Evolutionary conservation across 2,329 filamentous ascomycete species (phyloP).

Genomic region (Calonectria montana): DNA sequence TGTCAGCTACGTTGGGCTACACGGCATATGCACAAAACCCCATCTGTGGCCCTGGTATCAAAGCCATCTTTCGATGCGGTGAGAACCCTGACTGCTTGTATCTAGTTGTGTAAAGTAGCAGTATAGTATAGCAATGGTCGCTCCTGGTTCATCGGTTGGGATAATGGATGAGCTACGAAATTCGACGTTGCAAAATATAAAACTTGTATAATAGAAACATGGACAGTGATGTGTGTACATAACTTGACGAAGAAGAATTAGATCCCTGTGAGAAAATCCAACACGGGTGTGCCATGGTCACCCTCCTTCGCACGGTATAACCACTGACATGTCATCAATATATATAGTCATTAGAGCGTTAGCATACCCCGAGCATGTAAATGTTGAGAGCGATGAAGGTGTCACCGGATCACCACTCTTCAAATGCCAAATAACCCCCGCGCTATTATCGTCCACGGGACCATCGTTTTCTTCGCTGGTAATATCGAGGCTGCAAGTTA

Average conservation of each 20-base stretch:
- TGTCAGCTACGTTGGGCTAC: slow-evolving; percentile 25
- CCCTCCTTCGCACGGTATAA: too few species aligned
- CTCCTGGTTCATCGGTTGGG: background rate
- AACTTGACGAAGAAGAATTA: background rate
- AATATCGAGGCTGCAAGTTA: too few species aligned
- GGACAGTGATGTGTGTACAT: background rate
- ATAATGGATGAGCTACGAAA: background rate
- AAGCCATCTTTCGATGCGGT: slow-evolving; percentile 27
- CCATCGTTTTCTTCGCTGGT: too few species aligned
- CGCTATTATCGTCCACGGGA: too few species aligned
- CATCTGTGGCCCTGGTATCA: slow-evolving; percentile 7
- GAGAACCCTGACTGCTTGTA: slow-evolving; percentile 11
- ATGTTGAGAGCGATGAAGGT: too few species aligned
- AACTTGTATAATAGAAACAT: background rate
- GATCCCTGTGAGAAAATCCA: background rate
- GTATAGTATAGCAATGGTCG: slow-evolving; percentile 24
- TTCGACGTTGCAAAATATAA: background rate
- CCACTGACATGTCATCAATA: too few species aligned
- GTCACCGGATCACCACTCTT: too few species aligned
- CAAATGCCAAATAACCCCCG: too few species aligned
- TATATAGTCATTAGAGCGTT: too few species aligned
- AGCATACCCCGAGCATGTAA: too few species aligned
- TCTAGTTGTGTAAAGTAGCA: background rate
- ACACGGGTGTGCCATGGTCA: too few species aligned
- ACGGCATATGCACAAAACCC: background rate